phyloP scores from a whole-genome alignment of 2,329 filamentous ascomycete species.

The Microcera coccophila region DNA sequence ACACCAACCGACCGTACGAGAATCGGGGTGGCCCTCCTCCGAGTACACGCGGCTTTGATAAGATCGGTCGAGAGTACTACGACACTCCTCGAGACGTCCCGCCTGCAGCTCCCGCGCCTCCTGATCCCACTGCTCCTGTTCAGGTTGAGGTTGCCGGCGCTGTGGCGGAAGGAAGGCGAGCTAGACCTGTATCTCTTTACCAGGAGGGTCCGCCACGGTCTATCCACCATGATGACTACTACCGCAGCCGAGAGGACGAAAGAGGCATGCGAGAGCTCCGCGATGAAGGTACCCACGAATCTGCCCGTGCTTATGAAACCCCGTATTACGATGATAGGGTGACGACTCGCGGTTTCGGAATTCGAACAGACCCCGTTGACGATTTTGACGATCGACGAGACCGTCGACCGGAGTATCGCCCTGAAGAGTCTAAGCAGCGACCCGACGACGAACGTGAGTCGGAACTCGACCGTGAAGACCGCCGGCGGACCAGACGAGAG shows the following conservation, averaged over 20 bases:
- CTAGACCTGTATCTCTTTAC: constrained; percentile 50
- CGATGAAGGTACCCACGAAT: constrained; percentile 35
- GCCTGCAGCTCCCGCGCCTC: constrained; percentile 39
- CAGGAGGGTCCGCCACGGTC: constrained; percentile 46
- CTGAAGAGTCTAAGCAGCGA: constrained; percentile 27
- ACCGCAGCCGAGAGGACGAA: constrained; percentile 48
- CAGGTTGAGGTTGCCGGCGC: constrained; percentile 15
- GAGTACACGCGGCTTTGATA: constrained; percentile 67
- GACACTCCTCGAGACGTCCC: constrained; percentile 41
- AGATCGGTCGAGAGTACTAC: constrained; percentile 53
- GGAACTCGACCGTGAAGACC: constrained; percentile 29
- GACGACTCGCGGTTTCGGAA: constrained; percentile 48
- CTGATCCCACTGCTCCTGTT: constrained; percentile 28
- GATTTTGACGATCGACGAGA: constrained; percentile 43
- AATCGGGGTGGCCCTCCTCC: constrained; percentile 57
- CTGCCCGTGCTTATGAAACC: constrained; percentile 26
- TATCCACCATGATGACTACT: constrained; percentile 45
- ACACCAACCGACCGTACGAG: constrained; percentile 36
- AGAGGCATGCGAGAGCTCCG: constrained; percentile 40
- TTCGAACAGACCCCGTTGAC: constrained; percentile 40
- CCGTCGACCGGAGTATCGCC: constrained; percentile 29
- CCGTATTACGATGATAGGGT: constrained; percentile 45
- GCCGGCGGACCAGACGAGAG: constrained; percentile 24
- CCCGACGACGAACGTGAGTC: constrained; percentile 31
- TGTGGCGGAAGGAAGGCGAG: constrained; percentile 24